Percentiles rank a stretch among this genome's conserved stretches.
Conservation (phyloP, 345 rosid genomes). For the Salix dunnii region DNA sequence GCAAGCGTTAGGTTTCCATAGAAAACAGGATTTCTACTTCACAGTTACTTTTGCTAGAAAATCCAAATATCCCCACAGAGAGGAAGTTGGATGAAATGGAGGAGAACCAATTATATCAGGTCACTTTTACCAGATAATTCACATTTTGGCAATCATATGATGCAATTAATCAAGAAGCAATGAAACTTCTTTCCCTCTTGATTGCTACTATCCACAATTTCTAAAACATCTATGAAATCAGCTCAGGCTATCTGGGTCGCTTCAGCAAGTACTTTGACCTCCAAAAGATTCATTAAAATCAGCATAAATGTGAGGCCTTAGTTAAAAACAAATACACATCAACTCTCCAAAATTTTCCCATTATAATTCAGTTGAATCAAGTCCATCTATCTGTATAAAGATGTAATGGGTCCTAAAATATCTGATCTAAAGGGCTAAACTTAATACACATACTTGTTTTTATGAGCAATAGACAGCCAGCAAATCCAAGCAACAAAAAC, state of each 20-base stretch:
- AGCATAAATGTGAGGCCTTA: not conserved
- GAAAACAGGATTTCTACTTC: not conserved
- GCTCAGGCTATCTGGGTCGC: not conserved
- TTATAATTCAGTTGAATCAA: not conserved
- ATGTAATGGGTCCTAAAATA: not conserved
- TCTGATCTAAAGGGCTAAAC: not conserved
- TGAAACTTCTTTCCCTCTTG: not conserved
- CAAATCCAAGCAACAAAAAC: not conserved
- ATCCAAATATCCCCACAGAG: not conserved
- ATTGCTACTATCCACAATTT: not conserved
- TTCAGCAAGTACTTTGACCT: not conserved
- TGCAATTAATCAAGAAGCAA: not conserved
- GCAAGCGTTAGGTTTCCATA: not conserved
- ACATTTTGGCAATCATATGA: not conserved
- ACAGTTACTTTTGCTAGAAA: not conserved
- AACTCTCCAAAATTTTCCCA: not conserved
- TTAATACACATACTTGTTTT: too few relatives aligned
- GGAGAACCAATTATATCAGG: not conserved
- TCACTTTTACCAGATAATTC: not conserved
- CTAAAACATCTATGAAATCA: not conserved
- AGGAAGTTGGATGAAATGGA: not conserved
- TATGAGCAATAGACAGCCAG: not conserved
- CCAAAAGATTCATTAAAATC: not conserved
- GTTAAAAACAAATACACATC: not conserved
- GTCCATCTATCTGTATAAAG: not conserved